Conservation (phyloP, 345 rosid genomes). For the Gossypium raimondii region DNA sequence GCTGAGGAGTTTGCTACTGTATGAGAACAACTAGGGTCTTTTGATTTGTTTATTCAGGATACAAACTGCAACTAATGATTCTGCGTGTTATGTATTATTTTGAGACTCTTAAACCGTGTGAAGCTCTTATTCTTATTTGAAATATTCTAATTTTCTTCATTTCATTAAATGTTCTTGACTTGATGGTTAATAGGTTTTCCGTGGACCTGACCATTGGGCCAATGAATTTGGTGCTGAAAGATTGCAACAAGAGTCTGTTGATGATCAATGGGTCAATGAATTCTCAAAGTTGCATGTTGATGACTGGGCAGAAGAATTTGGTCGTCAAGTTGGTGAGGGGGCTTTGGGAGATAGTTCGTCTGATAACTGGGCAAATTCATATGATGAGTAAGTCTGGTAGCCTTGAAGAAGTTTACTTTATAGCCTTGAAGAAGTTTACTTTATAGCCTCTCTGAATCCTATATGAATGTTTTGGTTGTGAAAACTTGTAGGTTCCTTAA, state of each 20-base stretch:
- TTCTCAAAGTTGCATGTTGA: constrained; percentile 85
- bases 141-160: constrained; percentile 18
- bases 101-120: neutral
- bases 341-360: constrained; percentile 55
- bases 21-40: neutral
- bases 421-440: neutral
- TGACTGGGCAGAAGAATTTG: constrained; percentile 97
- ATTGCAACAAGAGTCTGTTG: constrained; percentile 47
- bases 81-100: neutral
- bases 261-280: constrained; percentile 93
- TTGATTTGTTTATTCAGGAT: neutral
- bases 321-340: constrained; percentile 61
- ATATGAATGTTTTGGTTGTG: neutral
- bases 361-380: constrained; percentile 88
- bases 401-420: constrained; percentile 1
- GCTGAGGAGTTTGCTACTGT: neutral
- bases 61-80: neutral
- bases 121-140: neutral
- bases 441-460: neutral
- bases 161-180: constrained; percentile 11
- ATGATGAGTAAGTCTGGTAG: constrained; percentile 76
- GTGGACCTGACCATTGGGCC: constrained; percentile 75
- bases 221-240: constrained; percentile 71
- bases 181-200: constrained; percentile 41
- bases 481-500: constrained; percentile 53